Base-by-base conservation (phyloP, 768 basidiomycete species). In the Polyporus arcularius region DNA sequence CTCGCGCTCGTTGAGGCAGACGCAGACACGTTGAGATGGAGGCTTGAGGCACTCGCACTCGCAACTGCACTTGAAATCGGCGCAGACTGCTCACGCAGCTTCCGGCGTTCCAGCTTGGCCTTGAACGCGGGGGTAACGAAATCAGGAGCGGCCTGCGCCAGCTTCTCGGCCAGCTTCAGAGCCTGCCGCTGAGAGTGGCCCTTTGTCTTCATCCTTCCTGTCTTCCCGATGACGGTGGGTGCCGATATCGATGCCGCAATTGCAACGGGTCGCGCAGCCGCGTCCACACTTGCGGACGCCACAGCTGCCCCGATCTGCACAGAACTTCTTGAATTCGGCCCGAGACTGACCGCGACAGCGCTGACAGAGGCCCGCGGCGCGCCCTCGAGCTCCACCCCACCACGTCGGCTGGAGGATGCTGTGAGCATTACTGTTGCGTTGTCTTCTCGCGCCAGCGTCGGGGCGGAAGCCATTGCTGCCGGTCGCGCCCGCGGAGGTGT, bases 51-150 rank as follows among this genome's bases (percentile, higher is more conserved):
- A 48, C 46, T 48, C 46, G 21, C 46, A 48, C 46, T 26, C 21
- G 21, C 46, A 28, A 11, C 9, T 26, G 46, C 46, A 48, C 46
- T 48, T 26, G 28, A 18, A 48, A 2, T 30, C 46, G 21, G 46
- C 14, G 21, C 18, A 26, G 26, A 28, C 15, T 38, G 41, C 32
- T 35, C 53, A 40, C 53, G 53, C 31, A 38, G 54, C n/a, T 35
- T 26, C 5, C 39, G 53, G 14, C 57, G 60, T 31, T 56, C 53
- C 72, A 55, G 84, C 85, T 53, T 69, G 59, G 3, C 67, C 65
- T 48, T 86, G 83, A 32, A 85, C 85, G 63, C 82, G 82, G 7
- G 80, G 64, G 70, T 94, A 90, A 79, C 76, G 8, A 77, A 73
- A 55, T 80, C 75, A 2, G 83, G 84, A 30, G 78, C 76, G 11